A percentile compares a stretch with the other conserved stretches of the same genome.
phyloP scores from a whole-genome alignment of 495 filamentous ascomycete species.

The Baudoinia panamericana region DNA sequence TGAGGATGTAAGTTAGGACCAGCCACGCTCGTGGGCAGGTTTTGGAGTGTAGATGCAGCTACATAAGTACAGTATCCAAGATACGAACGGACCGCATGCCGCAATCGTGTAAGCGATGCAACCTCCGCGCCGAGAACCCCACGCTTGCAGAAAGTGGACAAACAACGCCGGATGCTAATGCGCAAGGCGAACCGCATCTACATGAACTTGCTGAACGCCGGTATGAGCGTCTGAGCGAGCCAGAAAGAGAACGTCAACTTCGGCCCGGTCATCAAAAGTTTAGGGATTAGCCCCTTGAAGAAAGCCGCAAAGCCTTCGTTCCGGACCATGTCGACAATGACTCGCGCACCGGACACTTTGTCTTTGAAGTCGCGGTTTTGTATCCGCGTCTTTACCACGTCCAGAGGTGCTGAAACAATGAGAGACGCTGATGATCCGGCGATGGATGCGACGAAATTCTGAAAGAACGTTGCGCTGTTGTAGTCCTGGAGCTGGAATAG shows the following conservation, averaged over 20 bases:
- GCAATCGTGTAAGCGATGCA: too few species aligned
- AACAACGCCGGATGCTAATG: too few species aligned
- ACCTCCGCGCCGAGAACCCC: too few species aligned
- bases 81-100: too few species aligned
- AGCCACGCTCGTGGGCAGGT: too few species aligned
- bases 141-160: too few species aligned
- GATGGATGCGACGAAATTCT: slow-evolving; percentile 97
- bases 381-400: slow-evolving; percentile 98
- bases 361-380: slow-evolving; percentile 99
- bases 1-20: too few species aligned
- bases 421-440: slow-evolving; percentile 85
- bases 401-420: slow-evolving; percentile 84
- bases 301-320: slow-evolving; percentile 75
- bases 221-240: slow-evolving; percentile 46
- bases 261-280: slow-evolving; percentile 96
- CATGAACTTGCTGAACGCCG: slow-evolving; percentile 14
- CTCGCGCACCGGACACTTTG: slow-evolving; percentile 84
- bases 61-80: too few species aligned
- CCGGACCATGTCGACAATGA: slow-evolving; percentile 78
- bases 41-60: too few species aligned
- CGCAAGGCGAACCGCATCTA: slow-evolving; percentile 1
- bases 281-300: slow-evolving; percentile 96
- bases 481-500: slow-evolving; percentile 79
- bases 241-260: slow-evolving; percentile 99
- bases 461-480: slow-evolving; percentile 82